phyloP scores from a whole-genome alignment of 768 basidiomycete genomes.

The Termitomyces sp. region DNA sequence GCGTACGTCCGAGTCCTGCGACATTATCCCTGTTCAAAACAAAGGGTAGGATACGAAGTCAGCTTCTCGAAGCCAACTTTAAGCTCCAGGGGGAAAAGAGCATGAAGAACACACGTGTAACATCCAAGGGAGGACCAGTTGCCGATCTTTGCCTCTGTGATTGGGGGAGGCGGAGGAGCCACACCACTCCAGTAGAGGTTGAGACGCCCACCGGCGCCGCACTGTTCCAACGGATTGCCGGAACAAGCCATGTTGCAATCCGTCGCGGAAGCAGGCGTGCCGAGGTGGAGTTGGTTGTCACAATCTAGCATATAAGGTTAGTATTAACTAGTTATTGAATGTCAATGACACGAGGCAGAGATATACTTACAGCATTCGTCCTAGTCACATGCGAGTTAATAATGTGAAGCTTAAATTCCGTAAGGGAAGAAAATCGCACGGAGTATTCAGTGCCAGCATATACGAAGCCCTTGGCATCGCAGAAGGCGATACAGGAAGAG shows the following conservation, averaged over 20 bases:
- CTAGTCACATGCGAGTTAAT: constrained; percentile 5
- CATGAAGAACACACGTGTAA: constrained; percentile 44
- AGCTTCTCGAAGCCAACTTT: constrained; percentile 24
- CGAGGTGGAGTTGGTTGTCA: constrained; percentile 47
- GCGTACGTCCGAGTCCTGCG: constrained; percentile 34
- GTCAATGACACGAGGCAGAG: constrained; percentile 8
- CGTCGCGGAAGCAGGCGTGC: constrained; percentile 35
- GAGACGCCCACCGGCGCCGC: constrained; percentile 56
- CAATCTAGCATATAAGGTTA: constrained; percentile 43
- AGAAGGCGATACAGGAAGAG: constrained; percentile 43
- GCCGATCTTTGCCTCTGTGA: constrained; percentile 49
- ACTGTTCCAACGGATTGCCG: constrained; percentile 51
- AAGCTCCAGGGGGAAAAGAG: constrained; percentile 9
- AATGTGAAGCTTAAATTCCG: background rate
- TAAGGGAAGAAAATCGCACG: constrained; percentile 15
- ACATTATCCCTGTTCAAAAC: constrained; percentile 35
- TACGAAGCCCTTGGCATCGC: constrained; percentile 41
- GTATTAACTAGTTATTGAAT: background rate
- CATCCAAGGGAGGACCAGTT: constrained; percentile 73
- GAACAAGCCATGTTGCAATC: constrained; percentile 62
- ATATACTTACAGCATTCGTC: constrained; percentile 50
- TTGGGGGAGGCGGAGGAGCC: constrained; percentile 49
- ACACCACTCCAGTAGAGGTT: constrained; percentile 63
- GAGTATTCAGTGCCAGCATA: constrained; percentile 68
- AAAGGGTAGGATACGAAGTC: constrained; percentile 32